phyloP scores from a whole-genome alignment of 106 monocot genomes.

The Dendrobium nobile region DNA sequence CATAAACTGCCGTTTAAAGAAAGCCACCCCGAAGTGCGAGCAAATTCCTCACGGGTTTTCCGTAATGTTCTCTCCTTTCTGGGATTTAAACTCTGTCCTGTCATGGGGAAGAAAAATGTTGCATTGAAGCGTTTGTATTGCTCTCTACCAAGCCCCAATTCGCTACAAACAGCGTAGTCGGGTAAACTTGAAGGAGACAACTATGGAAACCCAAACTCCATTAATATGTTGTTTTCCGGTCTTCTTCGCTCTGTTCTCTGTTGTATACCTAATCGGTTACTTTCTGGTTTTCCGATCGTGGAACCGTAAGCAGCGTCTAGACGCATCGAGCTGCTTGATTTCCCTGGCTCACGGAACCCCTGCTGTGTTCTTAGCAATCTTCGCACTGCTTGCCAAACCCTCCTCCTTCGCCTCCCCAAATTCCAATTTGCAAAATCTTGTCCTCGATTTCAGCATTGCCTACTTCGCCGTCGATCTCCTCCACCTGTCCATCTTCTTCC shows the following conservation, averaged over 20 bases:
- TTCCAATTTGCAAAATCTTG: slow-evolving; percentile 40
- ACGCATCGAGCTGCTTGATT: slow-evolving; percentile 82
- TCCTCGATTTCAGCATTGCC: slow-evolving; percentile 84
- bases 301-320: slow-evolving; percentile 50
- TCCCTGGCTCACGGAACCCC: slow-evolving; percentile 78
- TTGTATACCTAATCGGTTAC: slow-evolving; percentile 53
- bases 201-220: slow-evolving; percentile 23
- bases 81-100: not conserved
- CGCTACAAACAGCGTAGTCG: not conserved
- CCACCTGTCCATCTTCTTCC: slow-evolving; percentile 59
- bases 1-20: not conserved
- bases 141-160: not conserved
- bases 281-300: slow-evolving; percentile 62
- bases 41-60: not conserved
- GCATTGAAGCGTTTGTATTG: not conserved
- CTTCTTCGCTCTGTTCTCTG: slow-evolving; percentile 48
- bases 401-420: slow-evolving; percentile 52
- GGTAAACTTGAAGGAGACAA: not conserved
- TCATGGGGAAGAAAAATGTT: not conserved
- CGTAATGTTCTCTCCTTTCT: not conserved
- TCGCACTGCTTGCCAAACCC: slow-evolving; percentile 26
- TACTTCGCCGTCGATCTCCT: slow-evolving; percentile 85
- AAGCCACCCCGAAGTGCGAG: not conserved
- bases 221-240: slow-evolving; percentile 25
- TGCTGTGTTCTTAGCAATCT: slow-evolving; percentile 44